Evolutionary conservation across 805 yeast species (phyloP).

Genomic region (Yamadazyma paraphyllophila): DNA sequence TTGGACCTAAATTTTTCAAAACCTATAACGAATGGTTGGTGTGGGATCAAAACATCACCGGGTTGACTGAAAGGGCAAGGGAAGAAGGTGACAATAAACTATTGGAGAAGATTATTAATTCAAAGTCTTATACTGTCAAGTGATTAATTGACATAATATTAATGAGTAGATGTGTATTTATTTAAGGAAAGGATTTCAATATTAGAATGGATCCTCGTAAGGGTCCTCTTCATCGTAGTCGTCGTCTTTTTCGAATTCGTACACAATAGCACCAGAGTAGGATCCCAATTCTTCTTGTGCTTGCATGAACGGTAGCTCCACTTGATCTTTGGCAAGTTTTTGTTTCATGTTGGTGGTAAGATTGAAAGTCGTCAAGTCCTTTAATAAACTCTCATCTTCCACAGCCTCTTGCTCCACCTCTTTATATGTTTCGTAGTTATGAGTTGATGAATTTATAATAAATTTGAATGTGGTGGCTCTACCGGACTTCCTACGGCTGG

Average conservation of each 20-base stretch:
- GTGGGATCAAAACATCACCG: conserved; percentile 16
- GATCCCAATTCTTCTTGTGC: conserved; percentile 69
- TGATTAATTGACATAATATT: too few species aligned
- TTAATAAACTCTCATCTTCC: conserved; percentile 56
- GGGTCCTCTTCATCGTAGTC: conserved; percentile 99
- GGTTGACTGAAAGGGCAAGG: conserved; percentile 7
- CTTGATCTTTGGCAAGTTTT: conserved; percentile 73
- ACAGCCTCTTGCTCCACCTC: conserved; percentile 17
- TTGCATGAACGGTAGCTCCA: conserved; percentile 85
- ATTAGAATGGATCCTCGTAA: conserved; percentile 87
- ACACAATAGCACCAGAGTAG: conserved; percentile 89
- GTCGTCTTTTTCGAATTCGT: conserved; percentile 94
- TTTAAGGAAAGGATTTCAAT: background rate
- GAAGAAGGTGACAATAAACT: conserved; percentile 4
- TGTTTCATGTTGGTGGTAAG: conserved; percentile 74
- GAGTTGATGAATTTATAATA: conserved; percentile 48
- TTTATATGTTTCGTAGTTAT: conserved; percentile 35
- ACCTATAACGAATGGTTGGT: conserved; percentile 19
- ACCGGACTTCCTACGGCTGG: conserved; percentile 82
- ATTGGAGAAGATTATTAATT: conserved; percentile 1
- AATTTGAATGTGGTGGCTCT: conserved; percentile 61
- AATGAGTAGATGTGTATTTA: conserved; percentile 1
- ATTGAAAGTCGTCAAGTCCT: conserved; percentile 84
- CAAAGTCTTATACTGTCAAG: conserved; percentile 2
- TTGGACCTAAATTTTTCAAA: conserved; percentile 15